A percentile compares a stretch with the other conserved stretches of the same genome.
These are phyloP conservation scores for Barbarea vulgaris DNA, from an alignment of 345 rosid species.

Conservation along the genomic window DNA sequence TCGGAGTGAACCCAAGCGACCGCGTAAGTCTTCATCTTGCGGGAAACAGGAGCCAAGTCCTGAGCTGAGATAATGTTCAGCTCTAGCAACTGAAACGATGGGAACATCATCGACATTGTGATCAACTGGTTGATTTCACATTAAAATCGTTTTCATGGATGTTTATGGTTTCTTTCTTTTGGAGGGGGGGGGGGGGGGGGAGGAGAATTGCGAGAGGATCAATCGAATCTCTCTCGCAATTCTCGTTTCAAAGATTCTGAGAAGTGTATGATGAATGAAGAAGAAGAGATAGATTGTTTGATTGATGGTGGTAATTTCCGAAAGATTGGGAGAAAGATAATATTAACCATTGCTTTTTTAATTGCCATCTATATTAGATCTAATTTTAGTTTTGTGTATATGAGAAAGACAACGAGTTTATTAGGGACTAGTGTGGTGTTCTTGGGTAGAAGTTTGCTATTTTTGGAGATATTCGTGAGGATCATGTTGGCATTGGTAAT, in stretches of 20 bases:
- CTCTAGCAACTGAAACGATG: slow-evolving; percentile 76
- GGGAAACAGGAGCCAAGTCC: slow-evolving; percentile 59
- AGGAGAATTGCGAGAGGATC: slow-evolving; percentile 32
- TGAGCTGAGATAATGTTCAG: slow-evolving; percentile 85
- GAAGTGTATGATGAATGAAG: slow-evolving; percentile 4
- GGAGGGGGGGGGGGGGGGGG: not conserved
- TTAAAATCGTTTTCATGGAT: not conserved
- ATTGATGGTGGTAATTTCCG: not conserved
- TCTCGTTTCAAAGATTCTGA: slow-evolving; percentile 14
- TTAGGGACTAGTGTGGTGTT: slow-evolving; percentile 22
- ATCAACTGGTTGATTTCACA: not conserved
- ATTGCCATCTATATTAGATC: not conserved
- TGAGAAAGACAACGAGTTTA: slow-evolving; percentile 22
- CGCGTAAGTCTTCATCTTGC: slow-evolving; percentile 77
- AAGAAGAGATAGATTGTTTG: slow-evolving; percentile 21
- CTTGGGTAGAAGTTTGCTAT: not conserved
- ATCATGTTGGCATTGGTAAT: slow-evolving; percentile 14
- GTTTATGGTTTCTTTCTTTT: not conserved
- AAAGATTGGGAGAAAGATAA: slow-evolving; percentile 5
- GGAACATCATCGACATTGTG: slow-evolving; percentile 47
- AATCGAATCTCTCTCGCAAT: slow-evolving; percentile 21
- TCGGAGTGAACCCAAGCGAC: slow-evolving; percentile 84
- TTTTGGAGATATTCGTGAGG: not conserved
- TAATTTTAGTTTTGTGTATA: slow-evolving; percentile 20
- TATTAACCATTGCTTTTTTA: slow-evolving; percentile 1